A percentile compares a stretch with the other conserved stretches of the same genome.
Conservation (phyloP, 805 yeast genomes). For the Debaryomyces hansenii region DNA sequence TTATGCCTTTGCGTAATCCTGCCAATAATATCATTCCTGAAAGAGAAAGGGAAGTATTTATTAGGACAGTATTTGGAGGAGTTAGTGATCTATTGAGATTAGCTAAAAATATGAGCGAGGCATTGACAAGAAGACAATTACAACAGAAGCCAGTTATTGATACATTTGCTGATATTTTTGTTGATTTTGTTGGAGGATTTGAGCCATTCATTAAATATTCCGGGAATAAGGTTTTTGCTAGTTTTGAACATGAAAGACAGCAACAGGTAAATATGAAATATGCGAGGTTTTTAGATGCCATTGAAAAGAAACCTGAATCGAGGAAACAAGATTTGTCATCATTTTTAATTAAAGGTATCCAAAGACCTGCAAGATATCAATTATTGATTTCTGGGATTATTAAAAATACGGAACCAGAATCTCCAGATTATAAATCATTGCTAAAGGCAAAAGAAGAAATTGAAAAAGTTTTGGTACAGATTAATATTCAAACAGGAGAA, state of each 20-base stretch:
- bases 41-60: constrained; percentile 84
- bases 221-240: constrained; percentile 92
- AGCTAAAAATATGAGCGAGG: constrained; percentile 83
- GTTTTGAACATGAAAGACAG: constrained; percentile 92
- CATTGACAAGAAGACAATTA: constrained; percentile 79
- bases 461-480: constrained; percentile 70
- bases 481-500: constrained; percentile 88
- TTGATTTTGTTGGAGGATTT: constrained; percentile 80
- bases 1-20: constrained; percentile 83
- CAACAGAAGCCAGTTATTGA: constrained; percentile 81
- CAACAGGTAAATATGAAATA: constrained; percentile 86
- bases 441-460: constrained; percentile 73
- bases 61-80: constrained; percentile 88
- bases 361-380: constrained; percentile 94
- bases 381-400: constrained; percentile 77
- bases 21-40: constrained; percentile 76
- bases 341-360: constrained; percentile 90
- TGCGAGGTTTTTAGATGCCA: constrained; percentile 91
- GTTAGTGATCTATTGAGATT: constrained; percentile 83
- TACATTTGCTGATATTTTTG: constrained; percentile 81
- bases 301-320: constrained; percentile 80
- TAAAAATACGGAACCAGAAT: constrained; percentile 76
- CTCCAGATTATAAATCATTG: constrained; percentile 69
- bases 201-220: constrained; percentile 93
- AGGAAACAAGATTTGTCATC: constrained; percentile 91